Base-by-base conservation (phyloP, 768 basidiomycete species). In the Termitomyces sp. region DNA sequence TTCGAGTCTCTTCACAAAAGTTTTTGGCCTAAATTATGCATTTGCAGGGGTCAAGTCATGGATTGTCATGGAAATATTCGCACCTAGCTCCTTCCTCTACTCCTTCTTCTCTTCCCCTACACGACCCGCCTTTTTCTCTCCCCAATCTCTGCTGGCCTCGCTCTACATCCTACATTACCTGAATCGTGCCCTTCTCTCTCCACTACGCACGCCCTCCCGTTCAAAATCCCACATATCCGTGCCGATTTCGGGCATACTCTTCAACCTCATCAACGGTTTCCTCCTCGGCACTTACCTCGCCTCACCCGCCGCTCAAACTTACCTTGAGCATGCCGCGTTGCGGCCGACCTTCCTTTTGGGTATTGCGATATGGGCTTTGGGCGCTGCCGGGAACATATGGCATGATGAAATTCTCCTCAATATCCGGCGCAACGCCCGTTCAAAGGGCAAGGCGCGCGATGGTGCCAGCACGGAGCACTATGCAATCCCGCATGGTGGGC, bases 371-470 rank as follows among this genome's bases (percentile, higher is more conserved):
- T 98, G 93, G 89, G 75, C 77, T 0, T 36, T 75, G 0, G 96
- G 96, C 0, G 80, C 95, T 46, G 73, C 69, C 0, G 91, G 93
- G 0, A 98, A 98, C 72, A 75, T 97, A 35, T 75, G 82, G 36
- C 95, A 97, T 71, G 96, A 98, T 73, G 95, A 97, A 70, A 80
- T 98, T 32, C 83, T 98, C 9, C 79, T 93, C 67, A 78, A 88
- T 66, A 84, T 98, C 55, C 84, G 94, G 6, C 82, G 89, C 61
- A 84, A 84, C 38, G 83, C 86, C 63, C 64, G 71, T 44, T 69
- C 68, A 23, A 77, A 76, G 61, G 68, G 69, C 53, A 72, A 68
- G 56, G 68, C 63, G 1, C 67, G 74, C 35, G 68, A 65, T 55
- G 52, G 50, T 23, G 30, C 33, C 10, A 41, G n/a, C 18, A 33